Base-by-base conservation (phyloP, 2,329 filamentous ascomycete species). In the Colletotrichum australisinense region DNA sequence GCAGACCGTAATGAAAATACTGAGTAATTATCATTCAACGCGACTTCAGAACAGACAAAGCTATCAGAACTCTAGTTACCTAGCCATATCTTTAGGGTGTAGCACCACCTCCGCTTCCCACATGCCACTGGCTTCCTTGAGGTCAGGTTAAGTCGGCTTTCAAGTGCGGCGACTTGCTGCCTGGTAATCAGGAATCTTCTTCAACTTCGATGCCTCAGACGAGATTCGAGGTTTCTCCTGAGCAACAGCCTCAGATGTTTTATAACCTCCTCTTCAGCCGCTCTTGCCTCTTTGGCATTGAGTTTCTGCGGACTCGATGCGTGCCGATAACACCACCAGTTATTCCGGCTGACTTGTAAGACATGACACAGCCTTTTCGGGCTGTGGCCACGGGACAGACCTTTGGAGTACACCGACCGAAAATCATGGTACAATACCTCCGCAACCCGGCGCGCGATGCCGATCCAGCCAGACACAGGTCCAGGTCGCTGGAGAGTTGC, bases 391-490 rank as follows among this genome's bases (percentile, higher is more conserved):
- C 52, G 63, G 1, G 63, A 38, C 22, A 65, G 49, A 5, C 30
- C 49, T 14, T 30, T 22, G 5, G 52, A 65, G 19, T 28, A 42
- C 8, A 65, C 32, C 26, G 52, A 16, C 5, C 63, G 49, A 3
- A 65, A 65, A 22, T 65, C 63, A 11, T 65, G 28, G 24, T 56
- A 65, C 1, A 65, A 16, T 19, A 22, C 14, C 52, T 65, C 63
- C 9, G 63, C 52, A 8, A 65, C 19, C 32, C 55, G 52, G 8
- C 52, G 52, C 6, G 63, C 63, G 12, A 55, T 16, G 6, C 8
- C 30, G 2, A 65, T 42, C 63, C 63, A 65, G 3, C 16, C 52
- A 1, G 49, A n/a, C 12, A 38, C 63, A 3, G 22, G 30, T 4
- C 16, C 52, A 26, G 22, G 11, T 12, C 63, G 32, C 9, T 16